A percentile compares a stretch with the other conserved stretches of the same genome.
phyloP scores from a whole-genome alignment of 495 filamentous ascomycete genomes.

The Trichoderma asperelloides region DNA sequence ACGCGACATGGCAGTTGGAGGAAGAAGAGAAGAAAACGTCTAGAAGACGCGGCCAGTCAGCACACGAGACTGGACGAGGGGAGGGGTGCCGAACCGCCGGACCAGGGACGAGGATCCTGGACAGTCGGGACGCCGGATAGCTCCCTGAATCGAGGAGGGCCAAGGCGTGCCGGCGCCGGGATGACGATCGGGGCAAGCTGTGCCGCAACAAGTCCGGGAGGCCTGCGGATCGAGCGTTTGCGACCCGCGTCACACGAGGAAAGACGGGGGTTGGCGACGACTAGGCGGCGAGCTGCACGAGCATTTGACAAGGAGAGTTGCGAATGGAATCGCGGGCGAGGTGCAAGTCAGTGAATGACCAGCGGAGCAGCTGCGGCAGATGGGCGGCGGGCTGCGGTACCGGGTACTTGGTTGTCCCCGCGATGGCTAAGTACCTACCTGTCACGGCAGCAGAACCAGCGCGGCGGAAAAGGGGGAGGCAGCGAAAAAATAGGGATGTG shows the following conservation, averaged over 20 bases:
- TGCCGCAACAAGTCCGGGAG: not conserved
- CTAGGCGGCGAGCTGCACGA: not conserved
- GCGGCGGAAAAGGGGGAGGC: not conserved
- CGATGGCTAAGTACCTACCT: not conserved
- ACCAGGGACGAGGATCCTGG: not conserved
- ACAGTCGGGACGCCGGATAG: slow-evolving; percentile 1
- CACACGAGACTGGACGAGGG: not conserved
- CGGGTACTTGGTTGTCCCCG: not conserved
- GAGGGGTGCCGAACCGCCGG: not conserved
- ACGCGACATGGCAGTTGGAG: not conserved
- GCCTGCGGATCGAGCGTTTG: not conserved
- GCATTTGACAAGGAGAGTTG: not conserved
- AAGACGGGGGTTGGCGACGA: not conserved
- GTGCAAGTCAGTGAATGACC: not conserved
- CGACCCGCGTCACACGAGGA: not conserved
- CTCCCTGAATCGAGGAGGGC: not conserved
- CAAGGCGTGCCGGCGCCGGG: not conserved
- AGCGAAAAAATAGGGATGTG: not conserved
- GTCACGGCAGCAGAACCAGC: not conserved
- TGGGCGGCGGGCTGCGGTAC: not conserved
- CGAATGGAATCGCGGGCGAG: not conserved
- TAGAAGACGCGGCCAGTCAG: not conserved
- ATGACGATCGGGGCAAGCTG: not conserved
- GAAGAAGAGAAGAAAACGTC: not conserved
- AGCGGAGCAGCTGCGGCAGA: slow-evolving; percentile 2